Evolutionary conservation across 352 stramenopile species (phyloP).

Genomic region (Phytophthora fragariaefolia): DNA sequence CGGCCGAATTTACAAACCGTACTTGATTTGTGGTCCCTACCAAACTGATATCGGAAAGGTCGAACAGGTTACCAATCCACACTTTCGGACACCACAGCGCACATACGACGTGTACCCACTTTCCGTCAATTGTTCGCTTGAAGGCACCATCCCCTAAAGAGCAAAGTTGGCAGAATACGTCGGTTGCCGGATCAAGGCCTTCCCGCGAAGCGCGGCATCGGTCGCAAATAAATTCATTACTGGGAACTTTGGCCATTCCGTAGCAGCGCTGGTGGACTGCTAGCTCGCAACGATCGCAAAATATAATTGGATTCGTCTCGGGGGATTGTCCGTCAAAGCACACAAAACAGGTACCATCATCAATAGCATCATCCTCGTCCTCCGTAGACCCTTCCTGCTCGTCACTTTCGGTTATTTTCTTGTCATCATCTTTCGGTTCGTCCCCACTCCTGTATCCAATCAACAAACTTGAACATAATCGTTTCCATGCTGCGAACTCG

Average conservation of each 20-base stretch:
- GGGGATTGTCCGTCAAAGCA: constrained; percentile 91
- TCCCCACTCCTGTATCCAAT: constrained; percentile 51
- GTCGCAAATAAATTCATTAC: constrained; percentile 90
- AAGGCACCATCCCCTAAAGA: constrained; percentile 86
- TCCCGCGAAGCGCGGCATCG: constrained; percentile 71
- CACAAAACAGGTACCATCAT: constrained; percentile 89
- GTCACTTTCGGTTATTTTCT: constrained; percentile 22
- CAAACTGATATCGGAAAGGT: constrained; percentile 80
- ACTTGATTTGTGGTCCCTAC: constrained; percentile 45
- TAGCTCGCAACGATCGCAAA: constrained; percentile 90
- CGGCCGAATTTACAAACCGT: constrained; percentile 64
- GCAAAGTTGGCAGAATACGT: constrained; percentile 89
- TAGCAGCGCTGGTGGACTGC: constrained; percentile 92
- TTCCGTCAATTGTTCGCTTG: constrained; percentile 85
- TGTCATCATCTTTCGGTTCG: constrained; percentile 14
- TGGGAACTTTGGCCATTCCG: constrained; percentile 82
- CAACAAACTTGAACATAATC: constrained; percentile 70
- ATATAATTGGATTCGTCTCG: constrained; percentile 90
- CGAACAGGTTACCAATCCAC: constrained; percentile 84
- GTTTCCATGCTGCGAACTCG: constrained; percentile 82
- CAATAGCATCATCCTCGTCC: constrained; percentile 61
- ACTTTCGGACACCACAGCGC: constrained; percentile 90
- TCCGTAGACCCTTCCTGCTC: constrained; percentile 32
- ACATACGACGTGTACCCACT: constrained; percentile 91
- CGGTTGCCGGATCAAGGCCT: constrained; percentile 49